These are phyloP conservation scores for Mitragyna speciosa DNA, from an alignment of 257 asterid species.

Conservation along the genomic window DNA sequence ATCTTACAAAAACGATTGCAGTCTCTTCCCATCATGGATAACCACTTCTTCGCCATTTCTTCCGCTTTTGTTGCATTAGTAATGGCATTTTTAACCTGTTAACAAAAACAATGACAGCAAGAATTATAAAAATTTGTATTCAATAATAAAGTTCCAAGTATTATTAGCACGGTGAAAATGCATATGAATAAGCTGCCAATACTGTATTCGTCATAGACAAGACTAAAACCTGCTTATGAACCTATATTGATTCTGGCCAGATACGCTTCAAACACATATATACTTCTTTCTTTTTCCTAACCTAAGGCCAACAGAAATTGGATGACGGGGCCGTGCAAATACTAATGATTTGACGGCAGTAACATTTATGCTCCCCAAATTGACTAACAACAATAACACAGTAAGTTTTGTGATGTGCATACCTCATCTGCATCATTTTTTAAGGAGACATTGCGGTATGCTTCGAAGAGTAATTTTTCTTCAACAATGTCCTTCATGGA, in stretches of 20 bases:
- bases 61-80: constrained; percentile 57
- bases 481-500: constrained; percentile 81
- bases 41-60: constrained; percentile 68
- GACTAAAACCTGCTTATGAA: neutral
- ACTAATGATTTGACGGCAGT: no score
- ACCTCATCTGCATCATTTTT: constrained; percentile 88
- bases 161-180: neutral
- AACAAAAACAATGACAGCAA: constrained; percentile 15
- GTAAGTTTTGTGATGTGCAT: constrained; percentile 17
- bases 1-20: constrained; percentile 92
- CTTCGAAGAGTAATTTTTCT: constrained; percentile 73
- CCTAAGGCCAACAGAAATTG: neutral
- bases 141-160: neutral
- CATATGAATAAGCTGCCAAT: neutral
- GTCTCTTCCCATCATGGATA: constrained; percentile 80
- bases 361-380: neutral
- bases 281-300: neutral
- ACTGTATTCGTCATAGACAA: neutral
- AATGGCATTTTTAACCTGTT: constrained; percentile 69
- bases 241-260: neutral
- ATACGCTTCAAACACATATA: neutral
- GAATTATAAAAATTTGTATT: neutral
- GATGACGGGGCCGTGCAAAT: neutral
- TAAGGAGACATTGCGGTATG: constrained; percentile 62
- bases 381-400: neutral